phyloP scores from a whole-genome alignment of 2,329 filamentous ascomycete genomes.

The Scleromitrula shiraiana region DNA sequence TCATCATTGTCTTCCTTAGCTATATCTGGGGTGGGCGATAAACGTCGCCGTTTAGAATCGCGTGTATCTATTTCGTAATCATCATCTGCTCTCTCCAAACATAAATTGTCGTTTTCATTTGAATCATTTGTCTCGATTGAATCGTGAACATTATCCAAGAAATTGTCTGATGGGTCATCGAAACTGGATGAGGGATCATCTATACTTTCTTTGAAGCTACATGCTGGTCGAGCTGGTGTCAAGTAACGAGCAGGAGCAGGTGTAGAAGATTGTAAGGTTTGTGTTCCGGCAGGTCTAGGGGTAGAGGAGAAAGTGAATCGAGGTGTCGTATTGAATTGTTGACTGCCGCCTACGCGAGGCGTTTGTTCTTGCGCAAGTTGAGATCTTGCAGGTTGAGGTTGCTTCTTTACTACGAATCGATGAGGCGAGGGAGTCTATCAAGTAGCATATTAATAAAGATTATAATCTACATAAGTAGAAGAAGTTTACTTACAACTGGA shows the following conservation, averaged over 20 bases:
- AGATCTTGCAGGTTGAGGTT: constrained; percentile 15
- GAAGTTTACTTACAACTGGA: constrained; percentile 23
- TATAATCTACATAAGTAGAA: background rate
- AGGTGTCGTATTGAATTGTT: constrained; percentile 30
- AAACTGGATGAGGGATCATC: constrained; percentile 20
- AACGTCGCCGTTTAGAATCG: constrained; percentile 23
- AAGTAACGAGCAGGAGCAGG: constrained; percentile 23
- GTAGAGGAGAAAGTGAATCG: constrained; percentile 28
- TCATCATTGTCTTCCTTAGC: constrained; percentile 6
- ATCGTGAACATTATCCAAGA: constrained; percentile 13
- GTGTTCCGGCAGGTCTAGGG: constrained; percentile 20
- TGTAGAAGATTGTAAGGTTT: constrained; percentile 18
- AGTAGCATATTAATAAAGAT: constrained; percentile 9
- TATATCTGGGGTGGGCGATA: constrained; percentile 19
- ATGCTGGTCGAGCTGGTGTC: constrained; percentile 19
- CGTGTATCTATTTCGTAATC: constrained; percentile 19
- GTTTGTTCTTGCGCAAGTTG: constrained; percentile 20
- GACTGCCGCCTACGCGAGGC: constrained; percentile 16
- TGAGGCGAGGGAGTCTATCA: constrained; percentile 32
- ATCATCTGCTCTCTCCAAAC: constrained; percentile 15
- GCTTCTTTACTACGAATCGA: constrained; percentile 30
- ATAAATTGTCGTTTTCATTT: constrained; percentile 13
- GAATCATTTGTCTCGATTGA: constrained; percentile 23
- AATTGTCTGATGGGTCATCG: constrained; percentile 14
- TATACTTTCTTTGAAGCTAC: constrained; percentile 19